Evolutionary conservation across 345 rosid genomes (phyloP), one percentile per base, ranked within the genome.

Genomic region (Iberis pinnata): DNA sequence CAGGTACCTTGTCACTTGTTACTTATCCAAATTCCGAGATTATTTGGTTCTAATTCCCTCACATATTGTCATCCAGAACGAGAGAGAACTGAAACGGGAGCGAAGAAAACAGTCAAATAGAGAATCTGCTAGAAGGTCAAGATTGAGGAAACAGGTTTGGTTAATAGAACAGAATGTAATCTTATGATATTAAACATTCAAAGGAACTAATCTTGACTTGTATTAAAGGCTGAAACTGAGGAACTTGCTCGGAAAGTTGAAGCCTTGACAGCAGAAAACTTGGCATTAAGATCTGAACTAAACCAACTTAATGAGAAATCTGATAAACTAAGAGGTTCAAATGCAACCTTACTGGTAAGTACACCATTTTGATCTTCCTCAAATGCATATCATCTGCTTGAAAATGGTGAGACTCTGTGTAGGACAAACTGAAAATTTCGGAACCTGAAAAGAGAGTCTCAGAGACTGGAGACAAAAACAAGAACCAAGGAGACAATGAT

Each of bases 111-210:
- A 88, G 63, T 92, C 98, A 6, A 92, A 92, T 67, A 68, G 95
- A 67, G 98, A 92, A 71, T 92, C 98, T 51, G 98, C 96, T 40
- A 75, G 96, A 71, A 81, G 98, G 49, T 92, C 98, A 55, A 81
- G 98, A 72, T 65, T 92, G 68, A 85, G 95, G 74, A 92, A 88
- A 76, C 96, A 92, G 96, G 98, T 88, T 15, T 46, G 39, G 8
- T 51, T 43, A 10, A 31, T 41, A 12, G 18, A 49, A 38, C 12
- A 41, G 25, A 56, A 14, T 41, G 11, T 31, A 10, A 49, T 48
- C n/a, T 43, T 64, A 18, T 9, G 11, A 31, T 12, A 2, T 14
- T 22, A 33, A 49, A 8, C 22, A 9, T 15, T 20, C 31, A 22
- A 6, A 15, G n/a, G 27, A 12, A 9, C 49, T 60, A 20, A 19